Conservation (phyloP, 495 filamentous ascomycete genomes). For the Neurospora sp. region DNA sequence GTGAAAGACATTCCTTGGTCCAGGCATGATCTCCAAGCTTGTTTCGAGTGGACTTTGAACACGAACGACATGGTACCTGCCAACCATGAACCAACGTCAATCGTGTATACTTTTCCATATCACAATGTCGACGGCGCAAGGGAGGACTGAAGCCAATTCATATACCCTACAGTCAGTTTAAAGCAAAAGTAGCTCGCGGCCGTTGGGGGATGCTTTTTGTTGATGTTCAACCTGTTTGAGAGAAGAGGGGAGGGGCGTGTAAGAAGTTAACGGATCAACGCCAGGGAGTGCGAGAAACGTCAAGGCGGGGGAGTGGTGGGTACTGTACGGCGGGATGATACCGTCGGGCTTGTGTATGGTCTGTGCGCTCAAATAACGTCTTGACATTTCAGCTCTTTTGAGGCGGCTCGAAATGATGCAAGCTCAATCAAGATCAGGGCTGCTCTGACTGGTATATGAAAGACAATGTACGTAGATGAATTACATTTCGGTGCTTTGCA, state of each 20-base stretch:
- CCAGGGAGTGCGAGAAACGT: background rate
- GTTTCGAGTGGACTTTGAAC: background rate
- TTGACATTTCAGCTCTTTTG: background rate
- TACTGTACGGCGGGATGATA: too few species aligned
- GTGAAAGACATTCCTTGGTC: background rate
- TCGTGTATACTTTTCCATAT: background rate
- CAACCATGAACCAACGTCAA: background rate
- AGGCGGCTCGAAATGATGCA: background rate
- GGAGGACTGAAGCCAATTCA: background rate
- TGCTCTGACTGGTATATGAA: background rate
- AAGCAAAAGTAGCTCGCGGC: background rate
- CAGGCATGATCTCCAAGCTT: background rate
- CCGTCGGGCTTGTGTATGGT: background rate
- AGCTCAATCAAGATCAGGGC: background rate
- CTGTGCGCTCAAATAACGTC: background rate
- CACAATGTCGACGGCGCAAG: background rate
- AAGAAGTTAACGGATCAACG: background rate
- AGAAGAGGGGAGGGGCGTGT: background rate
- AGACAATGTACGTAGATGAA: background rate
- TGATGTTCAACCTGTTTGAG: background rate
- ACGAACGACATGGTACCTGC: background rate
- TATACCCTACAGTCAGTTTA: background rate
- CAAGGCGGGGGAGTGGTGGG: too few species aligned
- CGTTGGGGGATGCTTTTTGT: background rate
- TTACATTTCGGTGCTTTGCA: background rate